Base-by-base conservation (phyloP, 169 alveolate species). In the Toxoplasma gondii region DNA sequence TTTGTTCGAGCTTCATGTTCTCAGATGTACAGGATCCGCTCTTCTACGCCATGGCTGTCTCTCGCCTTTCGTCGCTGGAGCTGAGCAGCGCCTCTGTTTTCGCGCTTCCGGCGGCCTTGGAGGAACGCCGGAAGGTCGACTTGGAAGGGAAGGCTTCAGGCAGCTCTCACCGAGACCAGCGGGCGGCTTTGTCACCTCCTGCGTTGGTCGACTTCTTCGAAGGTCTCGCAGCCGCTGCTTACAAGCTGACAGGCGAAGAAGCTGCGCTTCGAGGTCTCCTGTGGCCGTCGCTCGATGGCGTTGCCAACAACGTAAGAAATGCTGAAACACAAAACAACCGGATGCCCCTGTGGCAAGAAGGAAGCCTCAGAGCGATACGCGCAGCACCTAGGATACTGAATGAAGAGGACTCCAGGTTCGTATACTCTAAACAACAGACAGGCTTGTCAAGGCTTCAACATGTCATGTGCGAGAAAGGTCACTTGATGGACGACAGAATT, bases 1-100 rank as follows among this genome's bases (percentile, higher is more conserved):
- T n/a, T n/a, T n/a, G n/a, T n/a, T n/a, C n/a, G n/a, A n/a, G 22
- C 58, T 12, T 12, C 58, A 4, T 64, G 9, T 16, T 19, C n/a
- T 64, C 74, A 64, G 74, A 64, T 19, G 74, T 64, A 31, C 74
- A 64, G 74, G 90, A 82, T 39, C 90, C 90, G 38, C 58, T 29
- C 34, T 82, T 82, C 90, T 82, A 82, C 67, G 58, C 90, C 17
- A 43, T 36, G 34, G 64, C 41, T 1, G 64, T 82, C 64, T 5
- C 90, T 22, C 90, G 90, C 67, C 24, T 74, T 19, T 64, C 74
- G 24, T 64, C 74, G n/a, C 24, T 64, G 74, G 74, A 31, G 34
- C n/a, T 27, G 34, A 27, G 5, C 74, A 27, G 22, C 29, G 7
- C 7, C 74, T 1, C 74, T 31, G 74, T 31, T 64, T 31, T 27